Evolutionary conservation across 306 rosid species (phyloP), one percentile per base, ranked within the genome.

Genomic region (Gynostemma pentaphyllum): DNA sequence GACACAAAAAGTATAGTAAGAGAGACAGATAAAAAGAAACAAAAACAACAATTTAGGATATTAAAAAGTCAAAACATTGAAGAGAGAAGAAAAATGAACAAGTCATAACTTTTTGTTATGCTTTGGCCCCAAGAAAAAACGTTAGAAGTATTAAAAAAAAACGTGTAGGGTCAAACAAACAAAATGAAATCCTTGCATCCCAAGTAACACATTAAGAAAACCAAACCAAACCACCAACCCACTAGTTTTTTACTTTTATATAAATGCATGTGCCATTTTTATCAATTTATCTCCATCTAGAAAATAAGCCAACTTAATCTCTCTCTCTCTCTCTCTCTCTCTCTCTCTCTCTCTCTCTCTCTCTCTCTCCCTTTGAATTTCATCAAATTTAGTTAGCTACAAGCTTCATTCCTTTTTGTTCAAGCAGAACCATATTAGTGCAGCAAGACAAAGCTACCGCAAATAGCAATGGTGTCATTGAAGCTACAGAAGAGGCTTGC

Each of bases 401-500:
- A 32, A 32, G 37, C 0, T 47, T 47, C 49, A 15, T 44, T 45
- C 12, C 7, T 6, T 5, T 6, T 18, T 14, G 8, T 39, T 53
- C 60, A 53, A 53, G 22, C 26, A 28, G 41, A 53, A 53, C 39
- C 12, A 8, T 0, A n/a, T 18, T 27, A 55, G 62, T 32, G 15
- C 24, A 47, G 10, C 3, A 15, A 53, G 41, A 19, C 32, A 23
- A 19, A 57, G 16, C 28, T 18, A 59, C 29, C 64, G 21, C 19
- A 36, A 59, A 42, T 42, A 59, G 16, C 54, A 40, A 70, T 70
- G 69, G 75, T 62, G 69, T 70, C 75, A 12, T 37, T 51, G 34
- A 62, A n/a, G 32, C 64, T 62, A 44, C 75, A 70, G 34, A 70
- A 44, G 62, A 61, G 69, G 64, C 63, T 70, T 1, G 75, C 75